Evolutionary conservation across 192 early-diverging fungal species (phyloP), one percentile per base, ranked within the genome.

Genomic region (Chytriomyces hyalinus): DNA sequence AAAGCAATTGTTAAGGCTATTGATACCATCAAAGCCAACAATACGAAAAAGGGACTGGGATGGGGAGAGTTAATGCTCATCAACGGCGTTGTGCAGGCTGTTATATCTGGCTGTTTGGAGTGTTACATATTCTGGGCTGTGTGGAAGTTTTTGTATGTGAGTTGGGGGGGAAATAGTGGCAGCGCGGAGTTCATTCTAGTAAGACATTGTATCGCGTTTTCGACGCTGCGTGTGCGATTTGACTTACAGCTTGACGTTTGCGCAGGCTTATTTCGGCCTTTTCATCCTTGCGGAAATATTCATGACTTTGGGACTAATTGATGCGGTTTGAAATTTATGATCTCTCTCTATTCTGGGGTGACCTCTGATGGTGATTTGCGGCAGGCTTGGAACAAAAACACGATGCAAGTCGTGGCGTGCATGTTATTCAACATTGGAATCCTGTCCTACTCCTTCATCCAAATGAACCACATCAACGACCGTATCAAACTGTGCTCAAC

Each of bases 331-430:
- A 17, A 47, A 49, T 59, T 59, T 43, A 17, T n/a, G 4, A 3
- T 3, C 15, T n/a, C 9, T 9, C 24, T 13, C n/a, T 28, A 8
- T 36, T 59, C 0, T 10, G 51, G 1, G 22, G 11, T 57, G 49
- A 59, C 9, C 1, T n/a, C 9, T 59, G 9, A 51, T 5, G 49
- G 2, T 1, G 11, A 8, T 65, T 13, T 65, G 28, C 28, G 47
- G 20, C 17, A 76, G 74, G 74, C 74, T 3, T 76, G 74, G 74
- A 76, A 76, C 65, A 76, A 76, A 67, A 77, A 77, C 46, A 70
- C 76, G n/a, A 77, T 77, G 65, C 76, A 77, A 61, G 76, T 77
- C 22, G 43, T 77, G 53, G 76, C 76, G 28, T 65, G 65, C 11
- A 49, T 69, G 9, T 11, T 77, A 6, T 77, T 77, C 67, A 77